phyloP scores from a whole-genome alignment of 179 eudicot genomes.

The Gypsophila paniculata region DNA sequence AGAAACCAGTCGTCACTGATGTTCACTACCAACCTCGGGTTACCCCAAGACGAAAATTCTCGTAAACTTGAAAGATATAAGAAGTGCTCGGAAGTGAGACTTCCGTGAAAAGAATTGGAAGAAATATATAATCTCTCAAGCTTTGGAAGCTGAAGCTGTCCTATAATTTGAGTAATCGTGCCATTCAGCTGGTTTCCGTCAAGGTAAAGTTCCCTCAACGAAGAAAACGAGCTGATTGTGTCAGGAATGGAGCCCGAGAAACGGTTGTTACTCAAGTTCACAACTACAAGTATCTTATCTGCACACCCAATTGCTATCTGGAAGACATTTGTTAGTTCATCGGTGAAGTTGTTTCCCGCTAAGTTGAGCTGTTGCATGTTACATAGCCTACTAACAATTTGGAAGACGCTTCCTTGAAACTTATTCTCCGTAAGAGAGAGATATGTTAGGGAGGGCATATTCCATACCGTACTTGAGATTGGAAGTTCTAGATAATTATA shows the following conservation, averaged over 20 bases:
- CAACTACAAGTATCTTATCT: neutral
- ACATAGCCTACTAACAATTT: constrained; percentile 1
- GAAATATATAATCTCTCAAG: constrained; percentile 11
- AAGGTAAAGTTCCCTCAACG: constrained; percentile 3
- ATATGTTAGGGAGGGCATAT: neutral
- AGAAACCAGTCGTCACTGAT: constrained; percentile 26
- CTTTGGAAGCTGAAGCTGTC: constrained; percentile 11
- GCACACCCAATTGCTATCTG: neutral
- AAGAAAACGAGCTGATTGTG: constrained; percentile 7
- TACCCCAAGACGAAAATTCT: neutral
- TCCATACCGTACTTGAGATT: neutral
- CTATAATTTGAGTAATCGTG: constrained; percentile 22
- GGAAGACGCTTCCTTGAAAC: neutral
- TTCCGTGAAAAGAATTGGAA: constrained; percentile 7
- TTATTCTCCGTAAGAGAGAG: constrained; percentile 2
- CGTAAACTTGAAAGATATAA: constrained; percentile 10
- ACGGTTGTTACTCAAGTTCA: neutral
- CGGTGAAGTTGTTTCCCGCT: neutral
- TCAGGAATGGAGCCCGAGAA: constrained; percentile 21
- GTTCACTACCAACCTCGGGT: constrained; percentile 15
- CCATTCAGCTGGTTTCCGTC: constrained; percentile 8
- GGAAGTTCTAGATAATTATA: neutral
- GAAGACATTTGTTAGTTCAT: constrained; percentile 8
- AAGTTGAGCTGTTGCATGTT: constrained; percentile 2
- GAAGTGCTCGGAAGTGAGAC: constrained; percentile 2